A percentile compares a stretch with the other conserved stretches of the same genome.
Evolutionary conservation across 805 yeast genomes (phyloP).

Genomic region (Candida maesae): DNA sequence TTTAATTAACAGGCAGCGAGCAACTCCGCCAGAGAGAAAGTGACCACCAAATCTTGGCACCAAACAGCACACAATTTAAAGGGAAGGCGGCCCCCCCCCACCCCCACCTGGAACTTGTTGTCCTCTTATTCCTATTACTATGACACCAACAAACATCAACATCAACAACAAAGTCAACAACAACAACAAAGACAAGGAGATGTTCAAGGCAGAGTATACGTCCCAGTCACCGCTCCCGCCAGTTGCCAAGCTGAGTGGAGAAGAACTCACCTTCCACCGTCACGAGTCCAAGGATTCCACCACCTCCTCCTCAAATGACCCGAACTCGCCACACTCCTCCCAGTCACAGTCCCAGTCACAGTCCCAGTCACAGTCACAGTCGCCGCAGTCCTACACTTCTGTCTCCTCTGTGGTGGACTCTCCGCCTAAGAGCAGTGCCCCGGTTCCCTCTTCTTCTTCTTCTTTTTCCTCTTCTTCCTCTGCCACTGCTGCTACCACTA

Average conservation of each 20-base stretch:
- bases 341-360: conserved; percentile 21
- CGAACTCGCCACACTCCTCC: conserved; percentile 26
- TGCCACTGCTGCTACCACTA: no score
- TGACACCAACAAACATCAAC: no score
- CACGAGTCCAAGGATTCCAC: conserved; percentile 24
- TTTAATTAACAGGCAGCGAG: no score
- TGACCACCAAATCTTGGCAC: conserved; percentile 16
- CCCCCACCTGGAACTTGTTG: not conserved
- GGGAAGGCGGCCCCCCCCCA: no score
- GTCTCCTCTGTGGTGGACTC: conserved; percentile 26
- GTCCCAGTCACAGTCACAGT: conserved; percentile 19
- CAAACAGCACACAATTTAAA: conserved; percentile 2
- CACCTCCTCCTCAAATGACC: conserved; percentile 22
- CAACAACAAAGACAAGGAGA: not conserved
- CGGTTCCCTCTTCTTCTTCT: no score
- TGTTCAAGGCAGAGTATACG: conserved; percentile 8
- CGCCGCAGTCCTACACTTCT: conserved; percentile 25
- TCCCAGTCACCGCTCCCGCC: conserved; percentile 5
- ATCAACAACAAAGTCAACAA: not conserved
- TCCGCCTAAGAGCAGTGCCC: conserved; percentile 14
- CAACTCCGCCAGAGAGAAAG: no score
- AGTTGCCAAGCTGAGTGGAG: no score
- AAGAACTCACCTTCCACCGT: no score
- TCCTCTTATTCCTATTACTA: no score
- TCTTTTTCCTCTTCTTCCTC: no score